These are phyloP conservation scores for Aeschynomene evenia DNA, from an alignment of 306 rosid genomes.

Conservation along the genomic window DNA sequence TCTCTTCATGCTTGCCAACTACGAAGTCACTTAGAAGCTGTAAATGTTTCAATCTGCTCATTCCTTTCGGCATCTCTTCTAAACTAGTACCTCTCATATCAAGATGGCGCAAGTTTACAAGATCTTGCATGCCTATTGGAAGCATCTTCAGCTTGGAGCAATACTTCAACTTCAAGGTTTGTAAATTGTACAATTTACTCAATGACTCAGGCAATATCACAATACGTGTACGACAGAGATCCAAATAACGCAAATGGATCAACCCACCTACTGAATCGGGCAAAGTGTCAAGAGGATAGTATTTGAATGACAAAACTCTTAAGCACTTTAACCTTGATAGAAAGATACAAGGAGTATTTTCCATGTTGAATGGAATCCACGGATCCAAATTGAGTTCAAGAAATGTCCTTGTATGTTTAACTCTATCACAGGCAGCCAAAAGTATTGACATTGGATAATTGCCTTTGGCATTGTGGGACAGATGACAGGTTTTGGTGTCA, in stretches of 20 bases:
- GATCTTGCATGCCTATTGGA: too few species aligned
- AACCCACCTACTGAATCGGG: background rate
- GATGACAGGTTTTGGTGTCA: too few species aligned
- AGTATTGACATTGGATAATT: too few species aligned
- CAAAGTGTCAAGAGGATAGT: background rate
- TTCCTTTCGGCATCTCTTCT: background rate
- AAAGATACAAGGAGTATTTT: background rate
- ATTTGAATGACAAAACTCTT: background rate
- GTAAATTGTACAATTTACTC: background rate
- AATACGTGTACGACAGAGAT: background rate
- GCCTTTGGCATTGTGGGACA: too few species aligned
- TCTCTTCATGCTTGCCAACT: too few species aligned
- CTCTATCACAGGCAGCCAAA: too few species aligned
- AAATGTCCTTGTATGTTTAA: background rate
- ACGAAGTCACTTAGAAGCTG: background rate
- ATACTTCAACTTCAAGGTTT: background rate
- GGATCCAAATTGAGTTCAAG: background rate
- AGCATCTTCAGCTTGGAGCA: fast-evolving
- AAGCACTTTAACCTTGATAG: background rate
- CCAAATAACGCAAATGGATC: background rate
- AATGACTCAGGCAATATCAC: background rate
- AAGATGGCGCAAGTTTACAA: too few species aligned
- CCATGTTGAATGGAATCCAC: background rate
- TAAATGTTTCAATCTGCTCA: background rate
- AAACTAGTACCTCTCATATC: too few species aligned